Conservation (phyloP, 2,329 filamentous ascomycete species). For the Alternaria panax region DNA sequence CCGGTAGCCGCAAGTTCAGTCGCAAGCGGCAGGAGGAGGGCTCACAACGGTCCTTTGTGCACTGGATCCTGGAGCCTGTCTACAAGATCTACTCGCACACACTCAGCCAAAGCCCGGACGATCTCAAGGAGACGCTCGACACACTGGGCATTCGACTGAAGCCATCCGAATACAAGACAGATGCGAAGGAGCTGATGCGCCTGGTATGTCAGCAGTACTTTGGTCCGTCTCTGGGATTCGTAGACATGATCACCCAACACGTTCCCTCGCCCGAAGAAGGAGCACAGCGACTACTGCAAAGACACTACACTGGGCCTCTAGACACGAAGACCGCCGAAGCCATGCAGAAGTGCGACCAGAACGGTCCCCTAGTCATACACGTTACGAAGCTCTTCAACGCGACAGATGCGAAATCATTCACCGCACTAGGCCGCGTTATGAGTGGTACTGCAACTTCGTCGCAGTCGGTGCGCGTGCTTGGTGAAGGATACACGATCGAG, state of each 20-base stretch:
- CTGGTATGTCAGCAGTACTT: constrained; percentile 96
- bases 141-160: constrained; percentile 86
- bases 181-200: constrained; percentile 87
- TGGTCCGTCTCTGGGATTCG: constrained; percentile 85
- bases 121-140: constrained; percentile 79
- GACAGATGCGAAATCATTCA: constrained; percentile 86
- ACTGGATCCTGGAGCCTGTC: constrained; percentile 94
- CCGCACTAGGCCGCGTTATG: constrained; percentile 89
- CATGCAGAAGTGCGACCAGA: constrained; percentile 83
- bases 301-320: constrained; percentile 89
- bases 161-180: constrained; percentile 87
- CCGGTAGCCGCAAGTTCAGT: constrained; percentile 86
- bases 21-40: constrained; percentile 83
- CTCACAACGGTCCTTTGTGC: constrained; percentile 85
- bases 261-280: constrained; percentile 85
- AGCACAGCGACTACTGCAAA: constrained; percentile 76
- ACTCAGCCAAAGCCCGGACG: constrained; percentile 86
- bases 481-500: constrained; percentile 93
- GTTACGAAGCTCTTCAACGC: constrained; percentile 94
- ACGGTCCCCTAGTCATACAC: constrained; percentile 90
- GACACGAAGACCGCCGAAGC: constrained; percentile 81
- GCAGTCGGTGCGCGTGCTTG: constrained; percentile 85
- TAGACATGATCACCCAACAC: constrained; percentile 93
- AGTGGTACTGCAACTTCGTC: constrained; percentile 87
- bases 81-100: constrained; percentile 98